phyloP scores from a whole-genome alignment of 352 stramenopile species.

The Pythium brassicae region DNA sequence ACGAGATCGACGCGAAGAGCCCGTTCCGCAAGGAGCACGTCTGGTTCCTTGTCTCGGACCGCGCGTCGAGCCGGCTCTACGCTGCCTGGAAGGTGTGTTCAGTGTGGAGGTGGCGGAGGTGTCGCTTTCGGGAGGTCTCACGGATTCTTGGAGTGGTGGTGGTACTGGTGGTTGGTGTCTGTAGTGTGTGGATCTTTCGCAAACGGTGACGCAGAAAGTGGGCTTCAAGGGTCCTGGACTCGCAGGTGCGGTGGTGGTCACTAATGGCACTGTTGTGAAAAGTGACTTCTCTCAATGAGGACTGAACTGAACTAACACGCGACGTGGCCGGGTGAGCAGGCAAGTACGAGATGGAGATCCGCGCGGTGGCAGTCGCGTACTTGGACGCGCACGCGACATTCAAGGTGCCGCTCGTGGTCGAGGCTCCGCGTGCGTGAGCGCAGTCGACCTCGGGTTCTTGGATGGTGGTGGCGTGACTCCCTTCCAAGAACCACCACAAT shows the following conservation, averaged over 20 bases:
- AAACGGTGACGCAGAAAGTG: slow-evolving; percentile 39
- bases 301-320: no score
- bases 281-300: no score
- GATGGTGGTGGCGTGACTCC: no score
- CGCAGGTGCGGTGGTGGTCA: slow-evolving; percentile 26
- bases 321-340: slow-evolving; percentile 16
- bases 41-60: slow-evolving; percentile 70
- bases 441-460: neutral
- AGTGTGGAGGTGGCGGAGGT: neutral
- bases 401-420: slow-evolving; percentile 35
- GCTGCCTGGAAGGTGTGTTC: slow-evolving; percentile 58
- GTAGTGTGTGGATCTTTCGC: slow-evolving; percentile 52
- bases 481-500: neutral
- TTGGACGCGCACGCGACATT: slow-evolving; percentile 47
- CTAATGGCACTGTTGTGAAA: no score
- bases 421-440: slow-evolving; percentile 5
- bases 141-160: neutral
- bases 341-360: slow-evolving; percentile 75
- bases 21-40: slow-evolving; percentile 73
- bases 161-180: slow-evolving; percentile 1
- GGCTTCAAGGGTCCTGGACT: slow-evolving; percentile 63
- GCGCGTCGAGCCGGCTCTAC: slow-evolving; percentile 48
- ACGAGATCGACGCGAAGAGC: slow-evolving; percentile 57
- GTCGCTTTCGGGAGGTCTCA: neutral
- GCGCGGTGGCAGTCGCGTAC: slow-evolving; percentile 61